phyloP scores from a whole-genome alignment of 2,329 filamentous ascomycete species.

The Penicillium capsulatum region DNA sequence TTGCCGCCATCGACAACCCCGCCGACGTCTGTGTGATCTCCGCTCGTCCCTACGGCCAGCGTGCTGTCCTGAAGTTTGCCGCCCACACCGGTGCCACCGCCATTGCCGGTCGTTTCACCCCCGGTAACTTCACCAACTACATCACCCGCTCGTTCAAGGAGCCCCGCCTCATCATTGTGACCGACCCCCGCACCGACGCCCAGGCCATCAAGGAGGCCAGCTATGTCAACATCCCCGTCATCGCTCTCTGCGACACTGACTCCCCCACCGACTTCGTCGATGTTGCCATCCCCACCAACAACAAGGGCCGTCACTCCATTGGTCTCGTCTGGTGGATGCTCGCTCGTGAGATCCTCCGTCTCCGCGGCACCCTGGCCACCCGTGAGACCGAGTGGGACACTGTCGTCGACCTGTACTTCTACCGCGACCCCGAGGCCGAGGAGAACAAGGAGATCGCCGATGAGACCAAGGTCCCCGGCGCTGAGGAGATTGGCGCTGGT shows the following conservation, averaged over 20 bases:
- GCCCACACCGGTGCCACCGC: slow-evolving; percentile 95
- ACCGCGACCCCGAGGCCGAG: slow-evolving; percentile 99
- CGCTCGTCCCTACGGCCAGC: slow-evolving; percentile 98
- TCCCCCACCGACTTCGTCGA: slow-evolving; percentile 99
- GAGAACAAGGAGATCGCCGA: slow-evolving; percentile 89
- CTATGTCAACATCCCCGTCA: slow-evolving; percentile 99
- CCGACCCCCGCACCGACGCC: slow-evolving; percentile 98
- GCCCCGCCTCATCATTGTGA: slow-evolving; percentile 98
- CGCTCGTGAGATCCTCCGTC: slow-evolving; percentile 97
- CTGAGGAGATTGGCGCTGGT: slow-evolving; percentile 75
- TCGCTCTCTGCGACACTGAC: slow-evolving; percentile 98
- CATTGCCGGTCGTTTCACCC: slow-evolving; percentile 99
- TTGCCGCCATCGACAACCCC: slow-evolving; percentile 98
- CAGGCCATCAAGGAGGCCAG: slow-evolving; percentile 99
- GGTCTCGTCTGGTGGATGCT: slow-evolving; percentile 99
- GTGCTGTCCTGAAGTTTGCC: slow-evolving; percentile 99
- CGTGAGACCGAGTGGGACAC: slow-evolving; percentile 98
- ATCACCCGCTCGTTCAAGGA: slow-evolving; percentile 99
- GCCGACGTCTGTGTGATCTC: slow-evolving; percentile 99
- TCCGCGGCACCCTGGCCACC: slow-evolving; percentile 92
- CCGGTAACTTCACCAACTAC: slow-evolving; percentile 99
- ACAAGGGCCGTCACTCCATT: slow-evolving; percentile 99
- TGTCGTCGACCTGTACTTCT: slow-evolving; percentile 99
- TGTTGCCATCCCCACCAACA: slow-evolving; percentile 99
- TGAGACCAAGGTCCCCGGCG: slow-evolving; percentile 77